Conservation (phyloP, 495 filamentous ascomycete species). For the Penicillium nucicola region DNA sequence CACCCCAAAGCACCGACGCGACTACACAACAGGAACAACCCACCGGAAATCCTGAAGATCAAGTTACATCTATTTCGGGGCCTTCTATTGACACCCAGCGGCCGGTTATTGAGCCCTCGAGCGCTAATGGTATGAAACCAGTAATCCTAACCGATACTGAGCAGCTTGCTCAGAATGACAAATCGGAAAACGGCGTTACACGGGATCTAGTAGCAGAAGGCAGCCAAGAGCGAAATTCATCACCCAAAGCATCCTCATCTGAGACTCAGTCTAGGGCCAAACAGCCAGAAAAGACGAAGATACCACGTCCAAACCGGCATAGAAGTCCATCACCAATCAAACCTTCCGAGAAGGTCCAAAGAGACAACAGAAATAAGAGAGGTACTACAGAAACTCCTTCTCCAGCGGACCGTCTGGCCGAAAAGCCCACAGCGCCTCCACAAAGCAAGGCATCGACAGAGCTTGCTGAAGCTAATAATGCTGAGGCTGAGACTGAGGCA, state of each 20-base stretch:
- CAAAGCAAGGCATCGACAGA: not conserved
- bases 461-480: not conserved
- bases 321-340: slow-evolving; percentile 17
- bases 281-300: not conserved
- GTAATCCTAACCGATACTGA: not conserved
- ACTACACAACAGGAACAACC: not conserved
- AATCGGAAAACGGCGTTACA: not conserved
- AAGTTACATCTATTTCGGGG: not conserved
- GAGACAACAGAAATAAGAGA: not conserved
- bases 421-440: not conserved
- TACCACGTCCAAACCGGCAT: slow-evolving; percentile 8
- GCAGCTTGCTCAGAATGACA: not conserved
- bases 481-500: not conserved
- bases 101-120: not conserved
- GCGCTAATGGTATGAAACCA: not conserved
- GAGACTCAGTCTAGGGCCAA: slow-evolving; percentile 2
- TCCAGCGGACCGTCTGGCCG: not conserved
- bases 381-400: not conserved
- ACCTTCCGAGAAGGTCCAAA: not conserved
- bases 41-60: not conserved
- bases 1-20: not conserved
- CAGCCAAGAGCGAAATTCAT: not conserved
- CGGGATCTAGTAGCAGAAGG: not conserved
- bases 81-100: not conserved
- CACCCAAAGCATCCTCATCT: slow-evolving; percentile 6